Base-by-base conservation (phyloP, 2,329 filamentous ascomycete genomes). In the Monosporascus sp. region DNA sequence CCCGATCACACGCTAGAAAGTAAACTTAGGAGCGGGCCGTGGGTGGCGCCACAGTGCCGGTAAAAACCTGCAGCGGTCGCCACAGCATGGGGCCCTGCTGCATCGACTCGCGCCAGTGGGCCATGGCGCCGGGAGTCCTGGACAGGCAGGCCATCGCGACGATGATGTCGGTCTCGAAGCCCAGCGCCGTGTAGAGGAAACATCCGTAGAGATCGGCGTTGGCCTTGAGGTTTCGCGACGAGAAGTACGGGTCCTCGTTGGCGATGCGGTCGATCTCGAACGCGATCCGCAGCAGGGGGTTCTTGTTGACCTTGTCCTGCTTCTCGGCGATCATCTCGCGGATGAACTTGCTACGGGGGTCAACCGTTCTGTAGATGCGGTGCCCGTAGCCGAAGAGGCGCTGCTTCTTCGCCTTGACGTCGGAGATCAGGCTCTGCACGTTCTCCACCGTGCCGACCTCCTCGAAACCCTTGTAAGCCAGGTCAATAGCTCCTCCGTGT, bases 401-500 rank as follows among this genome's bases (percentile, higher is more conserved):
- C 9, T 65, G 61, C 51, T 76, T 70, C 44, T 69, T 69, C 25
- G 56, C 60, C 57, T 76, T 76, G 5, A 77, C 71, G 5, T 65
- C 60, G n/a, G 69, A 67, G 18, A 77, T 70, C 52, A 72, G 65
- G 2, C 56, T 52, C 1, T 69, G 68, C 5, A 76, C 72, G 36
- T 70, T 69, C 22, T 71, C 69, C 7, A 67, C 63, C 5, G 54
- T 65, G 11, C 70, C 71, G 50, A 77, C 67, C 46, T 68, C 59
- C 49, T 65, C 58, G 7, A 77, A 66, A 27, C 65, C 66, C 36
- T 72, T 69, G 62, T 78, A 77, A 0, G 75, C 76, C 3, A 74
- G 65, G 51, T 78, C 76, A 22, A 75, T 75, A 11, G 77, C 77
- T 11, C 77, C 77, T 50, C 73, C 75, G 60, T 80, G 77, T 2